phyloP scores from a whole-genome alignment of 2,329 filamentous ascomycete species.

The Pseudogymnoascus sp. region DNA sequence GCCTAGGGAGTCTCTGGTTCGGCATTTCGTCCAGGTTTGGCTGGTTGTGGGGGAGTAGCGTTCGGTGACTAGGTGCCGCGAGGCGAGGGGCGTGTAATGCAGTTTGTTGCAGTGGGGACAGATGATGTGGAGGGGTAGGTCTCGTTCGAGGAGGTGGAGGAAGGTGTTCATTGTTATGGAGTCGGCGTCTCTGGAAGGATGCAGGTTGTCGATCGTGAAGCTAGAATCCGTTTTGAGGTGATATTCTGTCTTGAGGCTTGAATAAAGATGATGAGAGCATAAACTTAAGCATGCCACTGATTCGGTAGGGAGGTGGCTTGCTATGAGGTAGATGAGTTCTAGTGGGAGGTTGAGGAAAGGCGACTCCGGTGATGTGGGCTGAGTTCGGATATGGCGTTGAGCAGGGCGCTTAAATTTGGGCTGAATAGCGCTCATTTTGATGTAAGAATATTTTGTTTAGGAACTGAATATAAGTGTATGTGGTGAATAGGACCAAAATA shows the following conservation, averaged over 20 bases:
- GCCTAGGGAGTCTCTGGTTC: neutral
- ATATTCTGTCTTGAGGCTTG: conserved; percentile 8
- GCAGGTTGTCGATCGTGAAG: neutral
- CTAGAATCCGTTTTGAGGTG: conserved; percentile 5
- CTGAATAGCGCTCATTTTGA: neutral
- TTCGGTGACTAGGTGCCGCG: neutral
- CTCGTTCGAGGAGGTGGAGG: conserved; percentile 12
- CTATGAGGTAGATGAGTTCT: conserved; percentile 12
- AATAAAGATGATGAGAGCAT: conserved; percentile 6
- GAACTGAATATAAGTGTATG: neutral
- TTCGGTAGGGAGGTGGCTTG: conserved; percentile 10
- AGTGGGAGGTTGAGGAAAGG: conserved; percentile 12
- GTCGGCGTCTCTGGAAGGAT: conserved; percentile 11
- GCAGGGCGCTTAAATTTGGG: neutral
- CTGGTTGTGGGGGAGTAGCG: neutral
- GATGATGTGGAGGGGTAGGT: conserved; percentile 11
- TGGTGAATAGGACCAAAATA: neutral
- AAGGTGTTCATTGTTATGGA: conserved; percentile 3
- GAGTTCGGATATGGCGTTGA: neutral
- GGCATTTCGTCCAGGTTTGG: conserved; percentile 8
- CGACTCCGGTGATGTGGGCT: neutral
- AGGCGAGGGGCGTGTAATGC: conserved; percentile 10
- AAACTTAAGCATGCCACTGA: conserved; percentile 11
- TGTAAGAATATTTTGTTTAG: neutral
- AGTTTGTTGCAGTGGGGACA: conserved; percentile 13